Evolutionary conservation across 2,329 filamentous ascomycete genomes (phyloP), one percentile per base, ranked within the genome.

Genomic region (Aspergillus vadensis): DNA sequence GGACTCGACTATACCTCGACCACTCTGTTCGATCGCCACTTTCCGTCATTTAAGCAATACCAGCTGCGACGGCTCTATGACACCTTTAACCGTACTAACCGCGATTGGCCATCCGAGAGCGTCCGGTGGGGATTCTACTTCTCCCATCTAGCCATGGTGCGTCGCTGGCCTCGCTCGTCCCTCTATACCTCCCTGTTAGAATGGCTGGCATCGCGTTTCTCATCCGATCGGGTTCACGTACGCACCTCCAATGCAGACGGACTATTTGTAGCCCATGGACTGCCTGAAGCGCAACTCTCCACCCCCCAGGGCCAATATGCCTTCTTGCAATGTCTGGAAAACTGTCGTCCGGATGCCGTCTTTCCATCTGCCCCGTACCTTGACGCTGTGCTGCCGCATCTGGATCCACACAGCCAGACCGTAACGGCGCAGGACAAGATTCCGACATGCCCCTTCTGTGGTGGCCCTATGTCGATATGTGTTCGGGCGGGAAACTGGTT

Each of bases 31-130:
- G 39, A 54, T 3, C 54, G 48, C 19, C 61, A 66, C 43, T 69
- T 69, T 44, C 68, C 68, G 3, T 65, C 62, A 58, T 73, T 77
- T 52, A 56, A 60, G 59, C 69, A 72, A 63, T 70, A 73, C 55
- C 78, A 64, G 1, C 54, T 70, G n/a, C 47, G 51, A 5, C 57
- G 57, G 1, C 41, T 70, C 14, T 67, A 70, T 47, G 67, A 69
- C 38, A 61, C 62, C 6, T 63, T 70, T 19, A 65, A 65, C 5
- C 12, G 21, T 1, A 49, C 44, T 23, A 67, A 65, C 23, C 36
- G 51, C 1, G 59, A 49, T 8, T 70, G 67, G 67, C 52, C 57
- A 5, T 60, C 60, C 4, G 51, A 39, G 12, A 14, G 17, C 3
- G 63, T 68, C 17, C 67, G 67, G 63, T 69, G 64, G 67, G 65